These are phyloP conservation scores for Sclerotinia glacialis DNA, from an alignment of 2,329 filamentous ascomycete genomes.

Conservation along the genomic window DNA sequence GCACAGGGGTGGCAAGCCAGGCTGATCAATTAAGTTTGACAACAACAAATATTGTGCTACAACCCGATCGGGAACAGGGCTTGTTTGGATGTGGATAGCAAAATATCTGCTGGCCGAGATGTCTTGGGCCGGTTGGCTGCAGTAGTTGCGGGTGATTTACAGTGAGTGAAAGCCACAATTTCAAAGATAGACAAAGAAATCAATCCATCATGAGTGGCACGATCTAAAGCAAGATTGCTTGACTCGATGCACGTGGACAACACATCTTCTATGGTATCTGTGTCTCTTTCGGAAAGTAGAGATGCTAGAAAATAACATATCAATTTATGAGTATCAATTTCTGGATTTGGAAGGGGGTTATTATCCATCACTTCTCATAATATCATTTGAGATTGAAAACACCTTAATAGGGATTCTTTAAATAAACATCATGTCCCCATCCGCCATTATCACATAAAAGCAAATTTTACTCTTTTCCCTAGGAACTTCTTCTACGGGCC, in stretches of 20 bases:
- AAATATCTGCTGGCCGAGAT: slow-evolving; percentile 34
- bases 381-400: slow-evolving; percentile 2
- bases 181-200: slow-evolving; percentile 49
- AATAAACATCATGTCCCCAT: slow-evolving; percentile 32
- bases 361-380: slow-evolving; percentile 20
- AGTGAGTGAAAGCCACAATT: slow-evolving; percentile 33
- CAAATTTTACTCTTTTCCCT: slow-evolving; percentile 27
- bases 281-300: slow-evolving; percentile 19
- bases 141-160: slow-evolving; percentile 45
- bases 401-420: slow-evolving; percentile 7
- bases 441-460: slow-evolving; percentile 32
- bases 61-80: slow-evolving; percentile 35
- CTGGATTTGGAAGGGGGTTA: slow-evolving; percentile 20
- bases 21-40: slow-evolving; percentile 38
- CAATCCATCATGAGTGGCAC: slow-evolving; percentile 26
- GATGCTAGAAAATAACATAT: slow-evolving; percentile 4
- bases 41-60: slow-evolving; percentile 35
- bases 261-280: slow-evolving; percentile 18
- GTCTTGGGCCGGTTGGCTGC: slow-evolving; percentile 46
- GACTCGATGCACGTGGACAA: slow-evolving; percentile 57
- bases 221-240: slow-evolving; percentile 41
- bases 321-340: slow-evolving; percentile 15
- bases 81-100: slow-evolving; percentile 38
- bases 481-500: slow-evolving; percentile 39
- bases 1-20: slow-evolving; percentile 30